Percentiles rank a stretch among this genome's conserved stretches.
These are phyloP conservation scores for Fusarium mexicanum DNA, from an alignment of 2,329 filamentous ascomycete genomes.

Conservation along the genomic window DNA sequence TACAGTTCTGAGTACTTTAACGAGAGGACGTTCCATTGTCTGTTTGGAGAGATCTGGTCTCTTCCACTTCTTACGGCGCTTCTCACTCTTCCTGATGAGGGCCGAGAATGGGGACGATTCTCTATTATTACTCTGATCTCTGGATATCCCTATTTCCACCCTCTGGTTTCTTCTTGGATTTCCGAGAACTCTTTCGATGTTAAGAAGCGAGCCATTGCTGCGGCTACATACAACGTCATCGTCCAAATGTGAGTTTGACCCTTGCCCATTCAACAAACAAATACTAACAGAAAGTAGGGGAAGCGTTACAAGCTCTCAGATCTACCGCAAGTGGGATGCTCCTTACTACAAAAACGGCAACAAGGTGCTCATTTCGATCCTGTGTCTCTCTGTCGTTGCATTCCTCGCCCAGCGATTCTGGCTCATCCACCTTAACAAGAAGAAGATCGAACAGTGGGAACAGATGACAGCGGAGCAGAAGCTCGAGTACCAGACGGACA, in stretches of 20 bases:
- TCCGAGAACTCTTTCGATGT: conserved; percentile 61
- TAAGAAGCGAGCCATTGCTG: conserved; percentile 59
- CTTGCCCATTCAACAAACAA: accelerated
- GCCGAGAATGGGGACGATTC: conserved; percentile 63
- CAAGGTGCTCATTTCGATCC: conserved; percentile 63
- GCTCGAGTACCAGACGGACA: conserved; percentile 56
- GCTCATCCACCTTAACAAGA: conserved; percentile 57
- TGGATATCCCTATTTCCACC: conserved; percentile 68
- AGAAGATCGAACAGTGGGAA: conserved; percentile 58
- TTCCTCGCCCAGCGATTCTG: conserved; percentile 61
- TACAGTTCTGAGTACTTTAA: conserved; percentile 65
- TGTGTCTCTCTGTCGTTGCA: conserved; percentile 57
- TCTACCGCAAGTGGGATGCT: conserved; percentile 61
- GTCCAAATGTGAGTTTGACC: conserved; percentile 51
- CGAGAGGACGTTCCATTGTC: conserved; percentile 62
- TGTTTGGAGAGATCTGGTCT: conserved; percentile 62
- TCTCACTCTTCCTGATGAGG: conserved; percentile 57
- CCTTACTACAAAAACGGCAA: conserved; percentile 68
- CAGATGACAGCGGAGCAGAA: conserved; percentile 57
- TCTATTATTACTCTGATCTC: conserved; percentile 61
- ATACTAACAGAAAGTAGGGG: conserved; percentile 43
- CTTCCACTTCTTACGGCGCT: conserved; percentile 62
- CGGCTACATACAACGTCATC: conserved; percentile 59
- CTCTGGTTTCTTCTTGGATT: conserved; percentile 61
- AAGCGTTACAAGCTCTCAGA: conserved; percentile 54